Evolutionary conservation across 148 eudicot genomes (phyloP), one percentile per base, ranked within the genome.

Genomic region (Pharnaceum exiguum): DNA sequence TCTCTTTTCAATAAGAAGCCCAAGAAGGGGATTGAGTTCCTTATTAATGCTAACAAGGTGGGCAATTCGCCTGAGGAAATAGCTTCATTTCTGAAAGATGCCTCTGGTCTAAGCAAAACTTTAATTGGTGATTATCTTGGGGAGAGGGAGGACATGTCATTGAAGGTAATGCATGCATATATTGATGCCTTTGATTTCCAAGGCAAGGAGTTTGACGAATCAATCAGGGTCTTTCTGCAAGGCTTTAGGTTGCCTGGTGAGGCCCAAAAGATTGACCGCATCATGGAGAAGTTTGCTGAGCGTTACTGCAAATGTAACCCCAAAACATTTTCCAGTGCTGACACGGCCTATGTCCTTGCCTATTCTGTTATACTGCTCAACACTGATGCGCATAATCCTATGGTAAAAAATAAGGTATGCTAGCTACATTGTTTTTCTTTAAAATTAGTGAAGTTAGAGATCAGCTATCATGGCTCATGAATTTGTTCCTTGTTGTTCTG

Each of bases 181-280:
- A 84, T 94, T 32, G 96, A 94, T 82, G 89, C 99, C 50, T 86
- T 94, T 75, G 87, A 89, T 12, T 89, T 94, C 66, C 89, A 83
- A 70, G 80, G 69, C 17, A 75, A 71, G 87, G 81, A 84, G 71
- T 78, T 94, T 50, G 99, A 94, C 59, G 96, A 89, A 78, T 95
- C 99, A 36, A 84, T 94, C 48, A 80, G 95, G 75, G 72, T 60
- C 59, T 84, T 94, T 62, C 71, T 94, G 59, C 89, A 74, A 80
- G 96, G 99, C 47, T 94, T 94, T 75, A 80, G 99, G 65, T 70
- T 94, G 69, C 99, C 99, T 50, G 99, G 99, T 46, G 99, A 94
- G 78, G 99, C 99, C 54, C 97, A 90, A 69, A 90, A 90, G 74
- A 90, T 90, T 65, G 97, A 90, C 43, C 79, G 97, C 32, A 86